phyloP scores from a whole-genome alignment of 306 rosid species.

The Lagenaria siceraria region DNA sequence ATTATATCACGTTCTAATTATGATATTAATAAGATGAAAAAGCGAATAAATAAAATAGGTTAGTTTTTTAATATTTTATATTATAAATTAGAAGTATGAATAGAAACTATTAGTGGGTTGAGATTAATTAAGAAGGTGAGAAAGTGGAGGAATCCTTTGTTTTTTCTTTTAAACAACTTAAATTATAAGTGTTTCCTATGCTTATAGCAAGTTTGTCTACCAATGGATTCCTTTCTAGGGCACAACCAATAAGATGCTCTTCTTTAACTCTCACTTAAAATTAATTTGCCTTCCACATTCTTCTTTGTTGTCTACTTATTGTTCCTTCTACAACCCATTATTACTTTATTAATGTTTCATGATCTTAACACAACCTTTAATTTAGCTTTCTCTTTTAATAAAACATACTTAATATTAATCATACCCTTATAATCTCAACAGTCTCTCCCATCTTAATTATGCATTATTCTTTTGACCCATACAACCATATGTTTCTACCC shows the following conservation, averaged over 20 bases:
- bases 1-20: no score
- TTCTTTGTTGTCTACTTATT: background rate
- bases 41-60: no score
- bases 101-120: background rate
- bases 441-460: background rate
- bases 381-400: background rate
- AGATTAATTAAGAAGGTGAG: constrained; percentile 13
- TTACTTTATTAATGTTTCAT: background rate
- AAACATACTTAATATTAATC: background rate
- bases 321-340: background rate
- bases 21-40: no score
- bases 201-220: constrained; percentile 37
- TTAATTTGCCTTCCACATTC: background rate
- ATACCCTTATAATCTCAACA: background rate
- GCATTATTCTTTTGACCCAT: no score
- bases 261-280: background rate
- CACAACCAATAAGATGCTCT: background rate
- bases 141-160: constrained; percentile 8
- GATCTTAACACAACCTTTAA: no score
- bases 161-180: background rate
- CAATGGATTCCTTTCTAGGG: background rate
- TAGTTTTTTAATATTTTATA: no score
- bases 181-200: constrained; percentile 46
- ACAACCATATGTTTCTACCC: no score
- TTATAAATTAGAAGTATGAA: no score